Evolutionary conservation across 257 asterid species (phyloP).

Genomic region (Primulina eburnea): DNA sequence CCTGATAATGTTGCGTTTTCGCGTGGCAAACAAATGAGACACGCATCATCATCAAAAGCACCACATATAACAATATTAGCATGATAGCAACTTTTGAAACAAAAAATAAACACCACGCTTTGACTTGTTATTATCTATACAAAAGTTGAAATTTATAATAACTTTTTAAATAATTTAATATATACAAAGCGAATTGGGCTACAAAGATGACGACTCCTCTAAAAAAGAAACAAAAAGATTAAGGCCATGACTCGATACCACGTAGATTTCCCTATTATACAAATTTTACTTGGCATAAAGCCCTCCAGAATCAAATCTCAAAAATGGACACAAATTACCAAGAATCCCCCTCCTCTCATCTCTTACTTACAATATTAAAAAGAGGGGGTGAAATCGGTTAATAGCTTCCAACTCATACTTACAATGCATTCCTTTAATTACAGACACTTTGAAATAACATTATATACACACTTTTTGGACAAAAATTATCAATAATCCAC

Average conservation of each 20-base stretch:
- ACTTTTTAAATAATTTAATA: constrained; percentile 11
- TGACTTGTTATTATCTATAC: too few relatives aligned
- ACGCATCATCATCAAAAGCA: background rate
- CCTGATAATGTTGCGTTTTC: background rate
- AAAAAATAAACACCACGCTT: too few relatives aligned
- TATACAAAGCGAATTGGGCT: constrained; percentile 39
- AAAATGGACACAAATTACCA: constrained; percentile 32
- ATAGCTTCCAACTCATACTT: constrained; percentile 46
- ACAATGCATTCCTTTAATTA: constrained; percentile 39
- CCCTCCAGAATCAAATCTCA: constrained; percentile 35
- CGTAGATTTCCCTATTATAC: constrained; percentile 30
- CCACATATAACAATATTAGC: background rate
- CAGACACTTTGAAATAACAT: constrained; percentile 41
- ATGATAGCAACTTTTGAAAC: background rate
- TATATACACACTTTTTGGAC: constrained; percentile 47
- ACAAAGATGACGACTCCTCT: constrained; percentile 30
- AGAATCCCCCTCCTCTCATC: constrained; percentile 31
- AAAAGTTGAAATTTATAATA: background rate
- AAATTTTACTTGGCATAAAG: constrained; percentile 25
- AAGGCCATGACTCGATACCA: constrained; percentile 39
- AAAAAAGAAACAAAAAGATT: constrained; percentile 20
- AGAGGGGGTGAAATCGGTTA: constrained; percentile 31
- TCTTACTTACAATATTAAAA: constrained; percentile 65
- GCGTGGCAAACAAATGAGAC: background rate
- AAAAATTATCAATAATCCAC: constrained; percentile 39